Conservation (phyloP, 108 stramenopile genomes). For the Pseudonitzschia delicatissima region DNA sequence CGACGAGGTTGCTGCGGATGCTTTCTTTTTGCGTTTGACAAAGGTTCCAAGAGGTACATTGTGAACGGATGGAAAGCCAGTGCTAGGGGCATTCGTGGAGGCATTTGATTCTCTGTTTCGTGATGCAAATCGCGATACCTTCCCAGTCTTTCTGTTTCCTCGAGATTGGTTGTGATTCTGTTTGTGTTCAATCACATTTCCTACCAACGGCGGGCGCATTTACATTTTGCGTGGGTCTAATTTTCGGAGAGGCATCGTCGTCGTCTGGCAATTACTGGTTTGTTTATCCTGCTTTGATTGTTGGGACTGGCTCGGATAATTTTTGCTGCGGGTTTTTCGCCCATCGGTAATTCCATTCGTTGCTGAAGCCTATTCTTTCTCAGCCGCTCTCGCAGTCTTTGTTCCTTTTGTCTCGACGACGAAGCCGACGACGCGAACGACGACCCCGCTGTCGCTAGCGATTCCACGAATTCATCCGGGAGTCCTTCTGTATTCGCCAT, state of each 20-base stretch:
- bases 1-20: not conserved
- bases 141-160: not conserved
- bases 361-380: slow-evolving; percentile 25
- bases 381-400: not conserved
- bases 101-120: slow-evolving; percentile 6
- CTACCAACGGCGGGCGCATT: slow-evolving; percentile 18
- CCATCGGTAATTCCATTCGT: slow-evolving; percentile 59
- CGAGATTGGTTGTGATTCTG: not conserved
- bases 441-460: slow-evolving; percentile 33
- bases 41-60: slow-evolving; percentile 50
- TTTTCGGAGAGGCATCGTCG: not conserved
- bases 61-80: slow-evolving; percentile 46
- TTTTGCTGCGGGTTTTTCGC: slow-evolving; percentile 59
- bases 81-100: not conserved
- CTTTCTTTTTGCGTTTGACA: slow-evolving; percentile 20
- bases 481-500: slow-evolving; percentile 83
- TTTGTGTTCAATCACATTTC: slow-evolving; percentile 32
- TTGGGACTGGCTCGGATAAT: slow-evolving; percentile 51
- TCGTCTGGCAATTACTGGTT: not conserved
- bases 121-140: slow-evolving; percentile 24
- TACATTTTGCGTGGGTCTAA: not conserved
- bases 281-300: slow-evolving; percentile 8
- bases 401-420: not conserved
- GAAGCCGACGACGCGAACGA: not conserved
- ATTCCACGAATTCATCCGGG: slow-evolving; percentile 62